A percentile compares a stretch with the other conserved stretches of the same genome.
phyloP scores from a whole-genome alignment of 2,329 filamentous ascomycete species.

The Massarina eburnea region DNA sequence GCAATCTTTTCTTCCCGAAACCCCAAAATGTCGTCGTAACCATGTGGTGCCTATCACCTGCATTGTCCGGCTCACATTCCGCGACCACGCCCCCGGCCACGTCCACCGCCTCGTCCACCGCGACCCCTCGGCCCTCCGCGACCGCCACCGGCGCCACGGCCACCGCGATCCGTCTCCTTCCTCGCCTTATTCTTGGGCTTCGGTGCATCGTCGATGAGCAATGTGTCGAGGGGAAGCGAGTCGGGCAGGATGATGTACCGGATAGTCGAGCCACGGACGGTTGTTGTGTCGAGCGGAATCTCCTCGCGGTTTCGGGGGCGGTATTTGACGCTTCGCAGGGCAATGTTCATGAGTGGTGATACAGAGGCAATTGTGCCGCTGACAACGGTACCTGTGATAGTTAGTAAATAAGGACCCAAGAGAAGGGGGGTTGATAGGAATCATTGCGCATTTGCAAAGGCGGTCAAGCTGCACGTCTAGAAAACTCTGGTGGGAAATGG shows the following conservation, averaged over 20 bases:
- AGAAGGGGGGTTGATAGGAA: no score
- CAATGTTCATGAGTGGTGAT: conserved; percentile 98
- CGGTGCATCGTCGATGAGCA: conserved; percentile 92
- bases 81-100: conserved; percentile 46
- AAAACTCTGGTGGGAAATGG: not conserved
- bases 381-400: conserved; percentile 82
- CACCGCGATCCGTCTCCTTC: conserved; percentile 71
- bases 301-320: conserved; percentile 85
- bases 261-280: conserved; percentile 93
- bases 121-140: conserved; percentile 52
- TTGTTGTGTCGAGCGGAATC: conserved; percentile 89
- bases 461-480: conserved; percentile 1
- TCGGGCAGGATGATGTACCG: conserved; percentile 97
- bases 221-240: conserved; percentile 88
- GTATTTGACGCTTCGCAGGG: conserved; percentile 95
- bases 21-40: not conserved
- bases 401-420: no score
- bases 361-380: conserved; percentile 97
- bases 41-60: not conserved
- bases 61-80: conserved; percentile 19
- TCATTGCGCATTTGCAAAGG: not conserved
- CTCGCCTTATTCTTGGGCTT: conserved; percentile 99
- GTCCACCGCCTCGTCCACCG: conserved; percentile 48
- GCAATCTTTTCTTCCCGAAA: not conserved
- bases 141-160: conserved; percentile 51